These are phyloP conservation scores for Porcisia deanei DNA, from an alignment of 208 protist genomes.

Conservation along the genomic window DNA sequence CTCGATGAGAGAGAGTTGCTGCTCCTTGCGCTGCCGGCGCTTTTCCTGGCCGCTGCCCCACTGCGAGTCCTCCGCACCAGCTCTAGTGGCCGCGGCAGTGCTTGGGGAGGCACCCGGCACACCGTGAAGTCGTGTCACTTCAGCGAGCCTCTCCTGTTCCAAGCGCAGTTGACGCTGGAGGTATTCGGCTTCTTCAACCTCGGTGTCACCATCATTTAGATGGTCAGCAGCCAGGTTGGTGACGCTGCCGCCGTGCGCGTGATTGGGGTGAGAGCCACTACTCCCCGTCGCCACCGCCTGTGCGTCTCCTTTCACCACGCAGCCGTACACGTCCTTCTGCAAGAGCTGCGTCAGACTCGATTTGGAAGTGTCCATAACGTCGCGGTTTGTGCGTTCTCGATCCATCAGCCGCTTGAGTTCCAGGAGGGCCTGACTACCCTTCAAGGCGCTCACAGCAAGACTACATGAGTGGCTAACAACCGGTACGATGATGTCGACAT, in stretches of 20 bases:
- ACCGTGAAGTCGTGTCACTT: constrained; percentile 3
- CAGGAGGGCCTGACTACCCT: constrained; percentile 58
- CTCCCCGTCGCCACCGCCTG: constrained; percentile 12
- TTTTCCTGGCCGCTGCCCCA: background rate
- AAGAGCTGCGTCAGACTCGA: constrained; percentile 66
- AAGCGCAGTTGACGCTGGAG: constrained; percentile 30
- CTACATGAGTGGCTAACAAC: constrained; percentile 53
- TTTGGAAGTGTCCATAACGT: constrained; percentile 69
- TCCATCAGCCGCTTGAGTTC: constrained; percentile 57
- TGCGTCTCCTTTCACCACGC: constrained; percentile 14
- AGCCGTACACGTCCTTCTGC: constrained; percentile 40
- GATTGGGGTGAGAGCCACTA: background rate
- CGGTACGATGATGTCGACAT: constrained; percentile 79
- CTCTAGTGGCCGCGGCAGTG: background rate
- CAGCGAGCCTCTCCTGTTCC: constrained; percentile 24
- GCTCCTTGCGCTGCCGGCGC: constrained; percentile 23
- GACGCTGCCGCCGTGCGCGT: background rate
- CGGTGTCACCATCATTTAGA: constrained; percentile 2
- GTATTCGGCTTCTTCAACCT: constrained; percentile 20
- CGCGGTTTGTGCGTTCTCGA: constrained; percentile 58
- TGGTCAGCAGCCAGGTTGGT: background rate
- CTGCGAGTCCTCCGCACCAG: background rate
- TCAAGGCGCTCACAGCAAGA: constrained; percentile 49
- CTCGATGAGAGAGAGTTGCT: constrained; percentile 18
- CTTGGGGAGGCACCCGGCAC: background rate